Evolutionary conservation across 305 asterid genomes (phyloP).

Genomic region (Fraxinus nigra): DNA sequence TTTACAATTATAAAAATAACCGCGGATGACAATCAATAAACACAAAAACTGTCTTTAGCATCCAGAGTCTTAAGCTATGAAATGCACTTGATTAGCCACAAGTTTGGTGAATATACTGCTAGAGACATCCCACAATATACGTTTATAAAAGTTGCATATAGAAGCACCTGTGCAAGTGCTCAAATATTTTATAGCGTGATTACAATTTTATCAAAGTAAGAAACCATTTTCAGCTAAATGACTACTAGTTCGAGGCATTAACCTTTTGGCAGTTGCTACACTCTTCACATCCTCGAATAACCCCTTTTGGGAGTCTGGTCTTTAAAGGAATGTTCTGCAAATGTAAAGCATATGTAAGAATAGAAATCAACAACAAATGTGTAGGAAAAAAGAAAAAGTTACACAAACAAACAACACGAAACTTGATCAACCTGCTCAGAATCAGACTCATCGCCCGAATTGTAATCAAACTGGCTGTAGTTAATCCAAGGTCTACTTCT

Average conservation of each 20-base stretch:
- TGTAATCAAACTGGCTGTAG: conserved; percentile 40
- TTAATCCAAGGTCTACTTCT: conserved; percentile 55
- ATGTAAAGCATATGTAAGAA: conserved; percentile 18
- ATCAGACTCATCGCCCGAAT: conserved; percentile 57
- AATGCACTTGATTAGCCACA: not conserved
- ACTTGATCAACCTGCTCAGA: conserved; percentile 50
- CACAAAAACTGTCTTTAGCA: not conserved
- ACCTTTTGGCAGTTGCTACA: conserved; percentile 70
- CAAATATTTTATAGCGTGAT: not conserved
- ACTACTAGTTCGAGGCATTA: conserved; percentile 18
- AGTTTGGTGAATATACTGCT: conserved; percentile 14
- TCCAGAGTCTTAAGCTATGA: conserved; percentile 1
- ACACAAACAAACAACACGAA: not conserved
- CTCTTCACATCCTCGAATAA: conserved; percentile 65
- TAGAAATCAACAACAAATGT: conserved; percentile 5
- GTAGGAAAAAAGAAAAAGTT: conserved; percentile 7
- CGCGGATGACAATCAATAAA: not conserved
- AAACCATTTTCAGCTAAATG: not conserved
- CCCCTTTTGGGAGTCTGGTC: conserved; percentile 60
- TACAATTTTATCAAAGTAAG: not conserved
- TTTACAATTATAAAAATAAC: conserved; percentile 9
- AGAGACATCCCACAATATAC: not conserved
- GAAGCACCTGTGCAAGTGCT: not conserved
- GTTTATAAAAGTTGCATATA: conserved; percentile 2
- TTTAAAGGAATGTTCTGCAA: conserved; percentile 38